These are phyloP conservation scores for Geotrichum fermentans DNA, from an alignment of 1,139 yeast genomes.

Conservation along the genomic window DNA sequence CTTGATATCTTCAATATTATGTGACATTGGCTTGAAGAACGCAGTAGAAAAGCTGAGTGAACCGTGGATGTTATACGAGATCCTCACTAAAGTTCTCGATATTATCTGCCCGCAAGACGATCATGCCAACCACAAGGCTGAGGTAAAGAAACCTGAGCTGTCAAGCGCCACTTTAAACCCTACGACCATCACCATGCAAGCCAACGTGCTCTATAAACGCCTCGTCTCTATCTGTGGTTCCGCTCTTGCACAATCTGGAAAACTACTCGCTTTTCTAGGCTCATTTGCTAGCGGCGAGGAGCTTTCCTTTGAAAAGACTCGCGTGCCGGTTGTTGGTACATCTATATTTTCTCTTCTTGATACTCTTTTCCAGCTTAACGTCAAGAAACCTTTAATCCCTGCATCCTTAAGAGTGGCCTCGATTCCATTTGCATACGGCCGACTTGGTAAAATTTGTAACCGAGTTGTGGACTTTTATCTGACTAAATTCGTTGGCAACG, in stretches of 20 bases:
- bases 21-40: constrained; percentile 42
- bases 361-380: constrained; percentile 25
- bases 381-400: constrained; percentile 32
- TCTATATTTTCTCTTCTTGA: constrained; percentile 29
- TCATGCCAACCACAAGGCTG: background rate
- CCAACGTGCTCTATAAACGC: constrained; percentile 21
- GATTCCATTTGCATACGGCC: constrained; percentile 30
- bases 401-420: constrained; percentile 29
- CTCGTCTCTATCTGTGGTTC: constrained; percentile 20
- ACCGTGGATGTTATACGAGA: constrained; percentile 45
- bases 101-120: constrained; percentile 6
- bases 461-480: constrained; percentile 28
- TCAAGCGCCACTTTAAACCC: constrained; percentile 3
- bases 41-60: constrained; percentile 43
- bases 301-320: constrained; percentile 8
- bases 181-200: constrained; percentile 21
- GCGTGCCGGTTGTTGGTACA: constrained; percentile 23
- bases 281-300: constrained; percentile 22
- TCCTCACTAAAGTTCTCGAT: constrained; percentile 36
- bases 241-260: constrained; percentile 23
- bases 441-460: constrained; percentile 27
- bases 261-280: constrained; percentile 25
- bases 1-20: constrained; percentile 41
- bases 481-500: constrained; percentile 23
- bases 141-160: background rate